Conservation (phyloP, 83 land plant genomes). For the Diphasiastrum complanatum region DNA sequence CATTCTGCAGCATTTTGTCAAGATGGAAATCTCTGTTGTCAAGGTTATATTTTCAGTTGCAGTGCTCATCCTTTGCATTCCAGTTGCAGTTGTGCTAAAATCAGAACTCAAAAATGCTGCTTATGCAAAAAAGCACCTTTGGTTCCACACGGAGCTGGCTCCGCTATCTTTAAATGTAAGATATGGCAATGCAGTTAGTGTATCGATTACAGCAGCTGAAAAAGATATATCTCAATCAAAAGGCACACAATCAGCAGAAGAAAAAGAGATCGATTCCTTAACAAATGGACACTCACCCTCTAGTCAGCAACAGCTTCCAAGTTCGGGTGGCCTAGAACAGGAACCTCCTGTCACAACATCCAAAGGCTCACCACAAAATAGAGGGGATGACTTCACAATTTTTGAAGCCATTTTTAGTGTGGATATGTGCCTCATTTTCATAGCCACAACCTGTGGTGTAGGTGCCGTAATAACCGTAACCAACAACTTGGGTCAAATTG, state of each 20-base stretch:
- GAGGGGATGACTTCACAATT: conserved; percentile 3
- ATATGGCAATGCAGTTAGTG: neutral
- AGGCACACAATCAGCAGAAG: neutral
- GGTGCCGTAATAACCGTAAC: neutral
- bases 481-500: conserved; percentile 9
- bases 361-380: neutral
- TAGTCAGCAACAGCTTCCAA: no score
- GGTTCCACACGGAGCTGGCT: no score
- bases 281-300: no score
- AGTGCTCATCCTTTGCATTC: neutral
- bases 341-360: no score
- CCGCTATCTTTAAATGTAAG: neutral
- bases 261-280: no score
- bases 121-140: no score
- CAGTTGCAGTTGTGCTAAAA: neutral
- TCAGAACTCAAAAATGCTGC: no score
- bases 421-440: conserved; percentile 2
- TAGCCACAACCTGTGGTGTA: neutral
- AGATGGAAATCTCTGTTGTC: neutral
- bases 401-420: neutral
- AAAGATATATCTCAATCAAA: neutral
- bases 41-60: neutral
- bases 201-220: neutral
- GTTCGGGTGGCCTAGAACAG: no score
- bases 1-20: neutral